Evolutionary conservation across 2,329 filamentous ascomycete species (phyloP), one percentile per base, ranked within the genome.

Genomic region (Colletotrichum higginsianum): DNA sequence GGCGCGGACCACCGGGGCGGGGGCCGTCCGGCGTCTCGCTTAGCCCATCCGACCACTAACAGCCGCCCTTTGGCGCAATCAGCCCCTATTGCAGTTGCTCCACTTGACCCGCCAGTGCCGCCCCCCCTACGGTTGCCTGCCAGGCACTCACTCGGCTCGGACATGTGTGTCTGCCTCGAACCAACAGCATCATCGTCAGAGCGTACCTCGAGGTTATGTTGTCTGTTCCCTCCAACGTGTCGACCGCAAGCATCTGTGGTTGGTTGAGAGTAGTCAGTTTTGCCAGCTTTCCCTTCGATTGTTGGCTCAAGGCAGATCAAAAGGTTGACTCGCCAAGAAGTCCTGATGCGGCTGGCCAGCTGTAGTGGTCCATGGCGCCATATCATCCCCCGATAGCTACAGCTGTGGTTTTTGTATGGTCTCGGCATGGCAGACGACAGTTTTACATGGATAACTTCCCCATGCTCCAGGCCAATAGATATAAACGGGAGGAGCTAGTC

Each of bases 91-190:
- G 9, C 50, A 12, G 40, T 40, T n/a, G 9, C 21, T 35, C 35
- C 11, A 15, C 63, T 58, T 30, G 8, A 26, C 2, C n/a, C 42
- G 15, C 35, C 8, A 16, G 3, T 5, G 15, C 53, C 44, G n/a
- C 35, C 46, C 55, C 63, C 23, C 26, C 26, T 30, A 30, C 16
- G 46, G 63, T n/a, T 52, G 55, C 53, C 53, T 61, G 18, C 35
- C 42, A 65, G 62, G 62, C 62, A 58, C 40, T 35, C 62, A 58
- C 40, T 35, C 50, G 12, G 44, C 26, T 57, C 42, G 40, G n/a
- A 16, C 42, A 12, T 11, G 9, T 15, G 4, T 52, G 63, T 66
- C 63, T 60, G 63, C 63, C 53, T 60, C 16, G 63, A 7, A 38
- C 35, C 35, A 38, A 38, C 35, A 38, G n/a, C n/a, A 30, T 60